Base-by-base conservation (phyloP, 2,329 filamentous ascomycete genomes). In the Cyclaneusma minus region DNA sequence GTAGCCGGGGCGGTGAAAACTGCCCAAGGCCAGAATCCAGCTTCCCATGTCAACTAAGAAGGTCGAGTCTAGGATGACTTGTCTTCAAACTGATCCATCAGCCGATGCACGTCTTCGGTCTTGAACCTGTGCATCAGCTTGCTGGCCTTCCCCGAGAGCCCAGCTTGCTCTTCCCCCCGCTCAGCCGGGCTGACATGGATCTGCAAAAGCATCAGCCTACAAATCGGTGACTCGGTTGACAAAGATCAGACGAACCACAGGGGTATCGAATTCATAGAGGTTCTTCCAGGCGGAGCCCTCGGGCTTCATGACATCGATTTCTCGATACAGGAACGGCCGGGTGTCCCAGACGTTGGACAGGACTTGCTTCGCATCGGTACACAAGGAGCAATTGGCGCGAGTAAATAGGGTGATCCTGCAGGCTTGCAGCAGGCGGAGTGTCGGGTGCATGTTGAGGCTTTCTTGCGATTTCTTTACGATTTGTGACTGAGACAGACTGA, bases 101-200 rank as follows among this genome's bases (percentile, higher is more conserved):
- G 66, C 11, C 57, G 60, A 33, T 68, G 56, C 3, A 87, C 66
- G 31, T 84, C 64, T 4, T 70, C 64, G 14, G 63, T 54, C 0
- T 66, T 74, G 49, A 85, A 81, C 11, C 75, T 64, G 47, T 85
- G 80, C 78, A 85, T 85, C 24, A 85, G 55, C 48, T 83, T 84
- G 29, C 65, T 51, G 2, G 75, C 71, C 16, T 36, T 35, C 5
- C 35, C 28, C 13, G 41, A 37, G 10, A 36, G 16, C 13, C 31
- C 32, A 7, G 68, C 60, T 13, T 62, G 50, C 36, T 68, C 68
- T 27, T 61, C 56, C 7, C 55, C 54, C 2, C 58, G 48, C 6
- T 49, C 52, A 7, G 55, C 52, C 38, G 67, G 73, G 53, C 70
- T 72, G 33, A 85, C 46, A 43, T 68, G 64, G 29, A 68, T 58